A percentile compares a stretch with the other conserved stretches of the same genome.
These are phyloP conservation scores for Hemisphaericaspora xylanilytica DNA, from an alignment of 1,139 yeast genomes.

Conservation along the genomic window DNA sequence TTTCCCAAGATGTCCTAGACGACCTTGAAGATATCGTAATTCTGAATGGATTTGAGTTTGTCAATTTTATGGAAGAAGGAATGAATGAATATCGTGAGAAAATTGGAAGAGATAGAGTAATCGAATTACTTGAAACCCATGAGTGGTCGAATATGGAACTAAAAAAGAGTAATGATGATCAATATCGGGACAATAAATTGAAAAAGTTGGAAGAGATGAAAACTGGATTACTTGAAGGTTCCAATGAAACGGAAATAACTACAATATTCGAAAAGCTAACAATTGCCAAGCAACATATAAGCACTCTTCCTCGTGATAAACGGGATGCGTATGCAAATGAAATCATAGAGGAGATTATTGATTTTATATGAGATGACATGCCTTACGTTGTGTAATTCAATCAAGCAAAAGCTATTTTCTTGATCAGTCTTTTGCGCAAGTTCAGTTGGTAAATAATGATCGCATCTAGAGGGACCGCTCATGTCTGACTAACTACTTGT, in stretches of 20 bases:
- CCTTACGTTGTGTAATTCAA: neutral
- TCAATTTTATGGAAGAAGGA: conserved; percentile 24
- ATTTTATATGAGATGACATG: conserved; percentile 27
- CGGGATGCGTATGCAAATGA: conserved; percentile 31
- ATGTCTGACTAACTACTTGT: too few species aligned
- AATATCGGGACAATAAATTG: conserved; percentile 20
- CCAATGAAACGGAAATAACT: conserved; percentile 23
- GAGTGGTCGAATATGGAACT: conserved; percentile 35
- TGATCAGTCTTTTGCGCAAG: too few species aligned
- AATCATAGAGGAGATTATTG: conserved; percentile 37
- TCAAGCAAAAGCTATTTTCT: too few species aligned
- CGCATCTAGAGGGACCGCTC: too few species aligned
- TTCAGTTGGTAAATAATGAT: too few species aligned
- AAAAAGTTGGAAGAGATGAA: conserved; percentile 28
- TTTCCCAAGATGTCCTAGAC: conserved; percentile 10
- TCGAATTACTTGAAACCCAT: conserved; percentile 39
- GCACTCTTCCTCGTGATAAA: conserved; percentile 23
- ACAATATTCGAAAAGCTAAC: conserved; percentile 28
- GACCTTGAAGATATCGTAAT: conserved; percentile 32
- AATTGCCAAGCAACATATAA: conserved; percentile 29
- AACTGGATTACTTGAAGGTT: conserved; percentile 21
- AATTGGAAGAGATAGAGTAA: conserved; percentile 29
- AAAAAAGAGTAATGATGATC: conserved; percentile 8
- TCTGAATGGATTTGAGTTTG: conserved; percentile 31
- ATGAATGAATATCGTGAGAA: conserved; percentile 27